Percentiles rank a stretch among this genome's conserved stretches.
phyloP scores from a whole-genome alignment of 805 yeast genomes.

The Schwanniomyces occidentalis region DNA sequence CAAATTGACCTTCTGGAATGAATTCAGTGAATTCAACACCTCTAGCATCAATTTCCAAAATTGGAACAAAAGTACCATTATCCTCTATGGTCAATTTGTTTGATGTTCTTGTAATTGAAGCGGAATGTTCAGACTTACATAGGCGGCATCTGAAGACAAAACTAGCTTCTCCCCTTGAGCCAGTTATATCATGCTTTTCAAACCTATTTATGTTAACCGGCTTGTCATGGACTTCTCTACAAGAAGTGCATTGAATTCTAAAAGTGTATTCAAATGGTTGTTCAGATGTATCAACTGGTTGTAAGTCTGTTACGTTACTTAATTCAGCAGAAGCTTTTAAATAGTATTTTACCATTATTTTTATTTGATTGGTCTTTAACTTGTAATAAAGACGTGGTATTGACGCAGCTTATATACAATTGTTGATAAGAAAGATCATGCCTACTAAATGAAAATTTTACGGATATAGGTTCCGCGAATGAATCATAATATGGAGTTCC shows the following conservation, averaged over 20 bases:
- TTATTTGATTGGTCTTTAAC: too few relatives aligned
- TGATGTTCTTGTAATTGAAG: slow-evolving; percentile 31
- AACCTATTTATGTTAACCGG: slow-evolving; percentile 65
- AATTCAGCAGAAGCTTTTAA: slow-evolving; percentile 47
- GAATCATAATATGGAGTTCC: too few relatives aligned
- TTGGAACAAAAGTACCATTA: slow-evolving; percentile 33
- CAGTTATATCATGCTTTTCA: slow-evolving; percentile 64
- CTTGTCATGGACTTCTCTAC: slow-evolving; percentile 77
- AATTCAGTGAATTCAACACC: slow-evolving; percentile 77
- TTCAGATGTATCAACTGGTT: slow-evolving; percentile 58
- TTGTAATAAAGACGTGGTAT: too few relatives aligned
- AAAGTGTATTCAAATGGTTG: slow-evolving; percentile 77
- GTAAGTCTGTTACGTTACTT: slow-evolving; percentile 54
- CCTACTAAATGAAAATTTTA: too few relatives aligned
- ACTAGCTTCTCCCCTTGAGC: slow-evolving; percentile 80
- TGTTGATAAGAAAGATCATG: too few relatives aligned
- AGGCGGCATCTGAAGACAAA: slow-evolving; percentile 74
- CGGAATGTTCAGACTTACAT: slow-evolving; percentile 51
- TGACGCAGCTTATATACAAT: too few relatives aligned
- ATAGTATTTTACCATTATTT: slow-evolving; percentile 40
- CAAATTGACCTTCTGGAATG: slow-evolving; percentile 63
- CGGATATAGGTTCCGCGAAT: too few relatives aligned
- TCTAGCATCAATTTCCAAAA: slow-evolving; percentile 79
- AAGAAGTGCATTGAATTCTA: slow-evolving; percentile 69
- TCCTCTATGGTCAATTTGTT: slow-evolving; percentile 39